Evolutionary conservation across 768 basidiomycete species (phyloP), one percentile per base, ranked within the genome.

Genomic region (Trametes punicea): DNA sequence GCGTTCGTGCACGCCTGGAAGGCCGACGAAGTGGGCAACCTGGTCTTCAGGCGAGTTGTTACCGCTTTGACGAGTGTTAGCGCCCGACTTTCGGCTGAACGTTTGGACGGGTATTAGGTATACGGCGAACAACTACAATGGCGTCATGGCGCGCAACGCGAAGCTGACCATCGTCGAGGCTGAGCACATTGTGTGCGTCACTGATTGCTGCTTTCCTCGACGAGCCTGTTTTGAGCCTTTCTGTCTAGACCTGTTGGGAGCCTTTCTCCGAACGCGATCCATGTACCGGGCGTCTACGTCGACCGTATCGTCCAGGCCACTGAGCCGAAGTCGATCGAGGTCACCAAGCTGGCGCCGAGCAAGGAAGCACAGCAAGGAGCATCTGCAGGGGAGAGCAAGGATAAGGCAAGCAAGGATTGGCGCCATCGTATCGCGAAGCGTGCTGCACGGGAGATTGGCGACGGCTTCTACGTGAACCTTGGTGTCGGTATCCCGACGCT

Each of bases 1-100:
- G 91, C 93, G 7, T 87, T 95, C 67, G 77, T 95, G 46, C 80
- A 84, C 51, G 93, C 90, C 0, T 93, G 90, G 90, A 95, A 93
- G 68, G 93, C 81, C 8, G 93, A 95, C 65, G 90, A 90, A 66
- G 80, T 84, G 51, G 93, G 93, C 2, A 95, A 95, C 71, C 87
- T 87, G 67, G 82, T 93, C 49, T 95, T 95, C 79, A 81, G 89
- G 87, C 88, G 62, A 56, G 75, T 65, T 26, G n/a, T n/a, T n/a
- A n/a, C n/a, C 13, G 45, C 7, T 36, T 15, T 46, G 55, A 4
- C 3, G 39, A 11, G 31, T 27, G 20, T 33, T 36, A 44, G 57
- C 20, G 52, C 33, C 31, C 15, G 29, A 42, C 9, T 7, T 42
- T 25, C 15, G n/a, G 26, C 42, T 51, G 46, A 41, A 9, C 45